Conservation (phyloP, 495 filamentous ascomycete species). For the Achaetomiella virescens region DNA sequence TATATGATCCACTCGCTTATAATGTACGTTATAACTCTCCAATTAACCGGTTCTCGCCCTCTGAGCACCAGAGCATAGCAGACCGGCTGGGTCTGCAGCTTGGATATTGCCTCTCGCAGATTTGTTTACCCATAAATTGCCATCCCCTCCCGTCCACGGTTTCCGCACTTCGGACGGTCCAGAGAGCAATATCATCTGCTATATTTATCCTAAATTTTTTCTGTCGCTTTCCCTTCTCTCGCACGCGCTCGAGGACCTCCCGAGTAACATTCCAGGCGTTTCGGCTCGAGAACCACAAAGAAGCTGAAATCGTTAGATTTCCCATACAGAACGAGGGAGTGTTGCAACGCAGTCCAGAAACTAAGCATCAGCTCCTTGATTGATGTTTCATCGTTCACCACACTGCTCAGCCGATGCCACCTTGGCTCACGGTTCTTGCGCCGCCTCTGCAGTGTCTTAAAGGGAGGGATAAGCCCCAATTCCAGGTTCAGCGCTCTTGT, state of each 20-base stretch:
- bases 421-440: not conserved
- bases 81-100: not conserved
- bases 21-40: too few species aligned
- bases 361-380: not conserved
- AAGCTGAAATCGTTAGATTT: not conserved
- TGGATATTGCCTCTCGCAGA: constrained; percentile 7
- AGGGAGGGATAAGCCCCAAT: too few species aligned
- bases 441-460: too few species aligned
- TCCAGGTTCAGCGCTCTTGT: too few species aligned
- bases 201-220: constrained; percentile 3
- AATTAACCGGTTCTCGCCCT: constrained; percentile 3
- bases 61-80: not conserved
- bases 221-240: not conserved
- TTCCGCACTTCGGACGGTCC: not conserved
- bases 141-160: not conserved
- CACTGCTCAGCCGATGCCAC: not conserved
- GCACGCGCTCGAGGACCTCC: not conserved
- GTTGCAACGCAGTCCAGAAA: not conserved
- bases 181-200: constrained; percentile 4
- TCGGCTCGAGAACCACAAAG: not conserved
- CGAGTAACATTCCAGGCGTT: not conserved
- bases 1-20: too few species aligned
- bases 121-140: constrained; percentile 16
- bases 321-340: not conserved
- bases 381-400: not conserved